phyloP scores from a whole-genome alignment of 1,139 yeast genomes.

The Meyerozyma guilliermondii region DNA sequence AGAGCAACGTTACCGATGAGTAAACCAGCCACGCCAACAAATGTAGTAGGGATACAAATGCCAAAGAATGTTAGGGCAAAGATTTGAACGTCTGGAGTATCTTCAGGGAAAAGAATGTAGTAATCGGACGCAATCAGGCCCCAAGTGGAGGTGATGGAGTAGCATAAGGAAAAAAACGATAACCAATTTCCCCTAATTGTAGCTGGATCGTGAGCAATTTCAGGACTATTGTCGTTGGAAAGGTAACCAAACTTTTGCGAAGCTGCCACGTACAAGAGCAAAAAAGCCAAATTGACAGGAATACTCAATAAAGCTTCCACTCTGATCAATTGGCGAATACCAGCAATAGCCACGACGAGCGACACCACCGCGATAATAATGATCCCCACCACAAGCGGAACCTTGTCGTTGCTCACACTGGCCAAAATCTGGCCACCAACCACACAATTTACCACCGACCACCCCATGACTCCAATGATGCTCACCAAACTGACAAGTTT shows the following conservation, averaged over 20 bases:
- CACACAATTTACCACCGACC: slow-evolving; percentile 81
- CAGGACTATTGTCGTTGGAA: slow-evolving; percentile 29
- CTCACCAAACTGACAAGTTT: slow-evolving; percentile 65
- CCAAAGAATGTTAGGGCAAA: slow-evolving; percentile 65
- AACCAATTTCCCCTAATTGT: slow-evolving; percentile 60
- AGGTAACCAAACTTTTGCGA: slow-evolving; percentile 46
- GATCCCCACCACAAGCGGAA: slow-evolving; percentile 72
- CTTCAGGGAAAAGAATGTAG: slow-evolving; percentile 76
- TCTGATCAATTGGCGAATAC: slow-evolving; percentile 62
- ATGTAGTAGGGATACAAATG: slow-evolving; percentile 65
- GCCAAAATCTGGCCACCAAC: slow-evolving; percentile 80
- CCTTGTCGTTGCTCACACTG: slow-evolving; percentile 54
- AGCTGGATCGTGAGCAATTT: slow-evolving; percentile 26
- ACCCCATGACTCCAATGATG: slow-evolving; percentile 74
- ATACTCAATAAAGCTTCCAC: slow-evolving; percentile 67
- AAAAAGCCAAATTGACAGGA: slow-evolving; percentile 66
- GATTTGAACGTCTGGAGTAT: slow-evolving; percentile 52
- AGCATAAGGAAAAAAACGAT: slow-evolving; percentile 67
- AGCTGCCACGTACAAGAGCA: slow-evolving; percentile 65
- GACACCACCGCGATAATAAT: slow-evolving; percentile 62
- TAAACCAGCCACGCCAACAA: slow-evolving; percentile 72
- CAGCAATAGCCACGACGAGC: slow-evolving; percentile 65
- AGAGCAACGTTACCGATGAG: slow-evolving; percentile 69
- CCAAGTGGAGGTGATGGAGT: slow-evolving; percentile 87
- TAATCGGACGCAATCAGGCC: slow-evolving; percentile 86